Evolutionary conservation across 2,329 filamentous ascomycete genomes (phyloP).

Genomic region (Microthyrium microscopicum): DNA sequence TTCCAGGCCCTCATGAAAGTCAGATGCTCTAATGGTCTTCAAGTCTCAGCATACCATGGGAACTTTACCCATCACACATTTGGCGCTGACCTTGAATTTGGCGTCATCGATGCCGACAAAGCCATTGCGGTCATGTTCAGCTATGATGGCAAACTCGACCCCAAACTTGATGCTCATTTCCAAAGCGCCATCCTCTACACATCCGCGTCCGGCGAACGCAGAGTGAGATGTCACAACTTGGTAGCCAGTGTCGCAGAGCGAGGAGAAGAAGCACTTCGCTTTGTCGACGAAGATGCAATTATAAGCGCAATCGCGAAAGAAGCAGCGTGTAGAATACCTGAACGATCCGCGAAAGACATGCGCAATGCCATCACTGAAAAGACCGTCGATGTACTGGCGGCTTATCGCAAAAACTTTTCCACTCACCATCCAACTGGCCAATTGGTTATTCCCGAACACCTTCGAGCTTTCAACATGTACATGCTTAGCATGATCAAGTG

Average conservation of each 20-base stretch:
- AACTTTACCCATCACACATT: conserved; percentile 95
- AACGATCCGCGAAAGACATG: conserved; percentile 70
- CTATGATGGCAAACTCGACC: conserved; percentile 94
- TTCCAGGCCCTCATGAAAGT: conserved; percentile 98
- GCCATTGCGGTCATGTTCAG: conserved; percentile 80
- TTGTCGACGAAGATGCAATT: conserved; percentile 90
- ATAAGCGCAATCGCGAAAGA: conserved; percentile 82
- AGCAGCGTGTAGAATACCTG: conserved; percentile 66
- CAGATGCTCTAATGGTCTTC: conserved; percentile 87
- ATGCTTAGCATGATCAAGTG: conserved; percentile 80
- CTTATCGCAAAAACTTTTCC: conserved; percentile 84
- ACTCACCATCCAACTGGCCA: conserved; percentile 78
- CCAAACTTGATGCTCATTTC: conserved; percentile 94
- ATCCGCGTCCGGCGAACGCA: conserved; percentile 70
- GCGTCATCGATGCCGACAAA: conserved; percentile 83
- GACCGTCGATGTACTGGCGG: conserved; percentile 79
- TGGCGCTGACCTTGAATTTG: conserved; percentile 86
- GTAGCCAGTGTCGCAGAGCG: conserved; percentile 84
- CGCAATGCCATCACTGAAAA: conserved; percentile 72
- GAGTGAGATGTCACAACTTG: conserved; percentile 83
- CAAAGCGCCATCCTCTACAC: conserved; percentile 92
- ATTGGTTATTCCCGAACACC: conserved; percentile 82
- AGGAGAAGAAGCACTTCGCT: conserved; percentile 71
- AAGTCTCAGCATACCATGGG: conserved; percentile 85
- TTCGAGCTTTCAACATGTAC: conserved; percentile 96